These are phyloP conservation scores for Esteya vermicola DNA, from an alignment of 2,329 filamentous ascomycete genomes.

Conservation along the genomic window DNA sequence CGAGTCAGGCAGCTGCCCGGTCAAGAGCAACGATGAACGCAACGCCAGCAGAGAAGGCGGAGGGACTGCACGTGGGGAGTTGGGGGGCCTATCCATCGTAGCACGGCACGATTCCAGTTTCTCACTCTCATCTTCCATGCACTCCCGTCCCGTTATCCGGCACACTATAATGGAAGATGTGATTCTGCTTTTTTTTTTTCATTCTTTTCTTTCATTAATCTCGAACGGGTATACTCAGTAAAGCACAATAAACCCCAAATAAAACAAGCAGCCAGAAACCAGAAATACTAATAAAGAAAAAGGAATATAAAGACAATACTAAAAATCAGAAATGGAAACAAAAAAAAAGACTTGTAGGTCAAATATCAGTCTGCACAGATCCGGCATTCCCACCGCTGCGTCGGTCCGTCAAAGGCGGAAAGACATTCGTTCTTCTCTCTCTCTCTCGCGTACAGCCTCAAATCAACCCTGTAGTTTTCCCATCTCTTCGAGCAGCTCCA, in stretches of 20 bases:
- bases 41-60: slow-evolving; percentile 3
- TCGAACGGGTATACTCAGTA: not conserved
- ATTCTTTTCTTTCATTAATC: not conserved
- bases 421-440: too few species aligned
- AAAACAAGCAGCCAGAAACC: too few species aligned
- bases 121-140: not conserved
- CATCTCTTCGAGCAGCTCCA: slow-evolving; percentile 81
- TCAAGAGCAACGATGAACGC: slow-evolving; percentile 7
- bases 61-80: slow-evolving; percentile 6
- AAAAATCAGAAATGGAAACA: too few species aligned
- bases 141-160: not conserved
- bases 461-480: slow-evolving; percentile 49
- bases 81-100: slow-evolving; percentile 7
- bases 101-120: not conserved
- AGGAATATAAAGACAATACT: not conserved
- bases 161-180: not conserved
- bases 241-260: not conserved
- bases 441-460: not conserved
- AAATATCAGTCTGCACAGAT: not conserved
- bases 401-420: not conserved
- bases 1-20: not conserved
- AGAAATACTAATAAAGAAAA: too few species aligned
- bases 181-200: not conserved
- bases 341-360: too few species aligned
- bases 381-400: not conserved